Percentiles rank a stretch among this genome's conserved stretches.
Evolutionary conservation across 192 early-diverging fungal genomes (phyloP).

Genomic region (Coemansia sp.): DNA sequence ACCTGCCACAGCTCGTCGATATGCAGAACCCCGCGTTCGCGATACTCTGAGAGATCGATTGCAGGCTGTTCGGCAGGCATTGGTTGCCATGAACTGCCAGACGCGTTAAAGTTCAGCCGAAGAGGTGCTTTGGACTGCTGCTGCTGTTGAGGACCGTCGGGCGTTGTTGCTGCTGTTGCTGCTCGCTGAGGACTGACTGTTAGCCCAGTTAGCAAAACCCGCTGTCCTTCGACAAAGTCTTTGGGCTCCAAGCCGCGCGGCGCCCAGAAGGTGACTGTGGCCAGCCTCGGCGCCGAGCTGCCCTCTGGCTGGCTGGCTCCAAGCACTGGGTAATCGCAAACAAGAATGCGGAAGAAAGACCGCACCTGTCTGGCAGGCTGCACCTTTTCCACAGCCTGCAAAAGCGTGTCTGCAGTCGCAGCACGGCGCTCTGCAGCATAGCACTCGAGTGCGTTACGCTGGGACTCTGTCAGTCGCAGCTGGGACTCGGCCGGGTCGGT

Average conservation of each 20-base stretch:
- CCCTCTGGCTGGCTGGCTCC: slow-evolving; percentile 7
- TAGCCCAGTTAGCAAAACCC: slow-evolving; percentile 28
- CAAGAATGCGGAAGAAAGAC: slow-evolving; percentile 29
- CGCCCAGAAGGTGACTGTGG: slow-evolving; percentile 44
- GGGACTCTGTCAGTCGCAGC: slow-evolving; percentile 13
- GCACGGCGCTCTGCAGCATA: slow-evolving; percentile 7
- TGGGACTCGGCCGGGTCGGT: slow-evolving; percentile 9
- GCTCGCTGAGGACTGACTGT: slow-evolving; percentile 15
- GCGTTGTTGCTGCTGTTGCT: neutral
- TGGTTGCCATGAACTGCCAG: slow-evolving; percentile 16
- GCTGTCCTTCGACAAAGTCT: slow-evolving; percentile 37
- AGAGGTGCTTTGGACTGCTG: slow-evolving; percentile 1
- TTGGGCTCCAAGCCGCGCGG: slow-evolving; percentile 19
- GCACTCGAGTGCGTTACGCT: slow-evolving; percentile 4
- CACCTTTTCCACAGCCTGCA: neutral
- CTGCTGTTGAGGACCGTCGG: neutral
- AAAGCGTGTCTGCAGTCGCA: neutral
- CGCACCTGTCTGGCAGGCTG: slow-evolving; percentile 30
- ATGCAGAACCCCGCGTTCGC: slow-evolving; percentile 20
- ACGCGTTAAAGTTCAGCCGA: slow-evolving; percentile 21
- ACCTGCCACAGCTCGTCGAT: slow-evolving; percentile 39
- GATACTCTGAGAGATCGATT: slow-evolving; percentile 25
- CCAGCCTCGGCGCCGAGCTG: neutral
- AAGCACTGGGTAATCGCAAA: slow-evolving; percentile 50
- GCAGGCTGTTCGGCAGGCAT: slow-evolving; percentile 15